Percentiles rank a stretch among this genome's conserved stretches.
These are phyloP conservation scores for Tremella fuciformis DNA, from an alignment of 768 basidiomycete genomes.

Conservation along the genomic window DNA sequence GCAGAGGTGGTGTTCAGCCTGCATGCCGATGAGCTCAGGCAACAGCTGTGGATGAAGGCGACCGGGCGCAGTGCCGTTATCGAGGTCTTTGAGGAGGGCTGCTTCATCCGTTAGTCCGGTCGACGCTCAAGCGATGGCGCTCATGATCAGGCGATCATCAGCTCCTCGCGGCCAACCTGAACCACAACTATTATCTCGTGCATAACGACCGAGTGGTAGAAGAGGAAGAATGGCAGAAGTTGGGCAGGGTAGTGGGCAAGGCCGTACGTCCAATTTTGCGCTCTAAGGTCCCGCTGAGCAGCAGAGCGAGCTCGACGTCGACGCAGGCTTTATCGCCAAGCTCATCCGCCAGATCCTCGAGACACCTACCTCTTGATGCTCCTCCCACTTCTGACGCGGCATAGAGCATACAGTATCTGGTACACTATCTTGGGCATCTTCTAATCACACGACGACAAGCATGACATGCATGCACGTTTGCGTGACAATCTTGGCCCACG, in stretches of 20 bases:
- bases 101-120: conserved; percentile 39
- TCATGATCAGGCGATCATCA: conserved; percentile 34
- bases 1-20: conserved; percentile 41
- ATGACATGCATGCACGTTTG: too few species aligned
- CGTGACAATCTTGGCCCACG: too few species aligned
- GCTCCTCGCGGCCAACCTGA: conserved; percentile 32
- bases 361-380: too few species aligned
- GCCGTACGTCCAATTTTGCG: too few species aligned
- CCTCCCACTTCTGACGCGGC: too few species aligned
- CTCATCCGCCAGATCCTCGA: too few species aligned
- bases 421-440: too few species aligned
- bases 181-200: conserved; percentile 40
- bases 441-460: too few species aligned
- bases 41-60: conserved; percentile 44
- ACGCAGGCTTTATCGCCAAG: too few species aligned
- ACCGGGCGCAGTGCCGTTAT: conserved; percentile 35
- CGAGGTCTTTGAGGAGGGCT: conserved; percentile 44
- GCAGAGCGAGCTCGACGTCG: too few species aligned
- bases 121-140: background rate
- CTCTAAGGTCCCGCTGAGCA: too few species aligned
- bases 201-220: conserved; percentile 35
- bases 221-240: conserved; percentile 26
- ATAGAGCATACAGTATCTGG: too few species aligned
- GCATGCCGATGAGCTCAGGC: conserved; percentile 39
- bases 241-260: conserved; percentile 8